Evolutionary conservation across 129 eudicot species (phyloP).

Genomic region (Deinandra increscens): DNA sequence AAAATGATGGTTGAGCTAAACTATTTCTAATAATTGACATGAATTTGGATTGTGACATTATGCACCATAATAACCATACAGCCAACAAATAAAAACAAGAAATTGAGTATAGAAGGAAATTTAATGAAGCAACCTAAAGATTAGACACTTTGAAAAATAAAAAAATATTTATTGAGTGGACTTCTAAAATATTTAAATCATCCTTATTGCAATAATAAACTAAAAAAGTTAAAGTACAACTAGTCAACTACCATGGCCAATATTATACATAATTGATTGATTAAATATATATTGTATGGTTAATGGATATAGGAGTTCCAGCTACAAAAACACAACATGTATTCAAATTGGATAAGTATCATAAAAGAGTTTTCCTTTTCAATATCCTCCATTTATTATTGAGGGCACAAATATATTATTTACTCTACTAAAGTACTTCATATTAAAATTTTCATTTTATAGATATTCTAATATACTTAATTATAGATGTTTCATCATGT

Average conservation of each 20-base stretch:
- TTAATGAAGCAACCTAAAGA: not conserved
- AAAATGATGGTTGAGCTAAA: slow-evolving; percentile 16
- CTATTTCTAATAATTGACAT: slow-evolving; percentile 19
- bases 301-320: not conserved
- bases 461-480: no score
- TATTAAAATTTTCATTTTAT: no score
- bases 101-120: not conserved
- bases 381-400: no score
- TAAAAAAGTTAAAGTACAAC: not conserved
- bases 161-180: not conserved
- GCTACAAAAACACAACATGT: not conserved
- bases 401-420: no score
- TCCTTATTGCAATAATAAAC: slow-evolving; percentile 4
- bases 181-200: not conserved
- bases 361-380: not conserved
- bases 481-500: no score
- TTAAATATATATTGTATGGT: not conserved
- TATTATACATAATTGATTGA: not conserved
- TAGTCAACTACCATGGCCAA: not conserved
- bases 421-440: no score
- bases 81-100: not conserved
- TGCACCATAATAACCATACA: not conserved
- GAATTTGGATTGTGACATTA: not conserved
- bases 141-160: not conserved
- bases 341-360: not conserved